These are phyloP conservation scores for Psilocybe azurescens DNA, from an alignment of 768 basidiomycete species.

Conservation along the genomic window DNA sequence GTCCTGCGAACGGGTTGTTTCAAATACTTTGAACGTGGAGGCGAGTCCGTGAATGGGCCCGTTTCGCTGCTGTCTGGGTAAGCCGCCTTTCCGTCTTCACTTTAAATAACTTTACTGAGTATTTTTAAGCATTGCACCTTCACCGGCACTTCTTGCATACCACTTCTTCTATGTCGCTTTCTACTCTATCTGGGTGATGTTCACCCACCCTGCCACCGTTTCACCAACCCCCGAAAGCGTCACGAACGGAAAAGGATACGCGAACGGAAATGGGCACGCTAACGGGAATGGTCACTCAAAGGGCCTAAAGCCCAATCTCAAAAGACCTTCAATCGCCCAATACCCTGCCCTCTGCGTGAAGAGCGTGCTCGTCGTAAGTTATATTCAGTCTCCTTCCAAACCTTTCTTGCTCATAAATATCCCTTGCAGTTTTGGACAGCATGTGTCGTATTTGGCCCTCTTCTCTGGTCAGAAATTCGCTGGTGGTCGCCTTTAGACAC, in stretches of 20 bases:
- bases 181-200: constrained; percentile 92
- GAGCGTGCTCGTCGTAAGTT: constrained; percentile 73
- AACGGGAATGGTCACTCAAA: constrained; percentile 21
- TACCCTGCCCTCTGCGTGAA: constrained; percentile 73
- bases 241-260: constrained; percentile 7
- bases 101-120: background rate
- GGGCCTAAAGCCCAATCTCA: constrained; percentile 39
- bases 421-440: constrained; percentile 85
- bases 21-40: constrained; percentile 95
- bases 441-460: constrained; percentile 85
- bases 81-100: constrained; percentile 27
- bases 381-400: background rate
- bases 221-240: background rate
- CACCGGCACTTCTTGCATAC: constrained; percentile 78
- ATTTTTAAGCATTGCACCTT: constrained; percentile 68
- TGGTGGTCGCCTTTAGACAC: constrained; percentile 60
- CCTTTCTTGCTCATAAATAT: background rate
- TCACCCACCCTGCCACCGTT: constrained; percentile 54
- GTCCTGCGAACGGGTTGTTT: constrained; percentile 88
- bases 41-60: constrained; percentile 86
- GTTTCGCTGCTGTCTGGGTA: constrained; percentile 91
- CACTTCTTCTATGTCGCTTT: constrained; percentile 98
- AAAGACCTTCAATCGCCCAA: constrained; percentile 53
- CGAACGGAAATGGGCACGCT: constrained; percentile 23
- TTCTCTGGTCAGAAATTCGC: constrained; percentile 86